These are phyloP conservation scores for Salvia miltiorrhiza DNA, from an alignment of 257 asterid genomes.

Conservation along the genomic window DNA sequence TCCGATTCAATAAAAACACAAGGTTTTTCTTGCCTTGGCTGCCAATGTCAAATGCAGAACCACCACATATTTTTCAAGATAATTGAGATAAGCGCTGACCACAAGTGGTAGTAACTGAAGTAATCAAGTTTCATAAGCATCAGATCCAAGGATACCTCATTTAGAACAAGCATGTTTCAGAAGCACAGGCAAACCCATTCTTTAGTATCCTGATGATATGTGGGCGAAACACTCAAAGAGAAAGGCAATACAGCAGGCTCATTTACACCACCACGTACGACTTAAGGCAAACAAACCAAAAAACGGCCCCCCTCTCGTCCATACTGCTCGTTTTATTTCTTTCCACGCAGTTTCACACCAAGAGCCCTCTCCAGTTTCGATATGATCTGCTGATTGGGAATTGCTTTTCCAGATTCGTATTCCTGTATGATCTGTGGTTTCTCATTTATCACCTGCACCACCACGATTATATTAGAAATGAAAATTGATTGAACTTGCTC, in stretches of 20 bases:
- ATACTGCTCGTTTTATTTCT: slow-evolving; percentile 38
- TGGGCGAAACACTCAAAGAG: slow-evolving; percentile 14
- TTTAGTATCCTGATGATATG: slow-evolving; percentile 17
- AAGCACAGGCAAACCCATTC: slow-evolving; percentile 32
- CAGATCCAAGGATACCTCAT: slow-evolving; percentile 17
- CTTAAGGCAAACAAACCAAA: slow-evolving; percentile 24
- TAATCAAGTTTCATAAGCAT: slow-evolving; percentile 18
- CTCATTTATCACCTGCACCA: slow-evolving; percentile 63
- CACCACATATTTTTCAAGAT: background rate
- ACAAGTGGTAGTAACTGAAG: background rate
- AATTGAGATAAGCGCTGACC: background rate
- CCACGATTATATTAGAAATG: background rate
- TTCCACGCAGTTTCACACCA: slow-evolving; percentile 74
- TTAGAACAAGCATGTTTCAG: slow-evolving; percentile 25
- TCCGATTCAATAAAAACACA: background rate
- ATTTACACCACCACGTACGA: slow-evolving; percentile 39
- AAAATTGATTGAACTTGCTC: too few species aligned
- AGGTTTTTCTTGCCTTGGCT: background rate
- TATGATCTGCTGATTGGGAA: slow-evolving; percentile 67
- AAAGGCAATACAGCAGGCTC: slow-evolving; percentile 3
- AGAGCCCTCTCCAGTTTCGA: slow-evolving; percentile 86
- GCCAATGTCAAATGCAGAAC: background rate
- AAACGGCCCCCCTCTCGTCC: slow-evolving; percentile 18
- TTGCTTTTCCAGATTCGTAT: slow-evolving; percentile 51
- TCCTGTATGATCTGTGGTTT: slow-evolving; percentile 55